Evolutionary conservation across 371 early-diverging fungal genomes (phyloP), one percentile per base, ranked within the genome.

Genomic region (Dichotomocladium elegans): DNA sequence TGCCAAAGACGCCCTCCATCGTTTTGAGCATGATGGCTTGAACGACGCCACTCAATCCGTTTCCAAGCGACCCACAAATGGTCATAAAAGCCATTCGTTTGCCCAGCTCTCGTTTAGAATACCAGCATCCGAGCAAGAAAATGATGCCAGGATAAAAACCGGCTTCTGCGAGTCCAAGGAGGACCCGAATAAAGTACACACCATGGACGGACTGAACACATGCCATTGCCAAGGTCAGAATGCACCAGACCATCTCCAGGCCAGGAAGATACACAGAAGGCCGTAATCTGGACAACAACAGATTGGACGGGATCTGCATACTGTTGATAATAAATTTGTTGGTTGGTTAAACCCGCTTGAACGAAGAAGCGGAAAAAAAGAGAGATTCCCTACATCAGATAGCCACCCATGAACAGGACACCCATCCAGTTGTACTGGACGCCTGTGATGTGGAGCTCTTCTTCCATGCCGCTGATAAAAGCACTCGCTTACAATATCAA

Each of bases 221-320:
- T 6, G 81, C 83, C 83, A 84, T 84, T 19, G 72, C 64, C 37
- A 82, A 60, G 25, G 80, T 79, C 47, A 81, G 41, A 6, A 79
- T 12, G 29, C 80, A 76, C 85, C 86, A 86, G 9, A 75, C 46
- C 17, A 72, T 43, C 31, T 79, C 80, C 19, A 84, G 58, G 0
- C 63, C 42, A 7, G 81, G 77, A 33, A 86, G 63, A 61, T 82
- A 85, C 19, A 57, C 42, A 0, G 74, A 70, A 4, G 86, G 86
- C 6, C 73, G 69, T 22, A 67, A 54, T 19, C 62, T 61, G n/a
- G 83, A 79, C 14, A 85, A 52, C 1, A 83, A 31, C 41, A 83
- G 61, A 64, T 85, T 85, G 8, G 84, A 81, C 7, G 86, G 86
- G 33, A 83, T 60, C 31, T 85, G 78, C 78, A 77, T 77, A 7